These are phyloP conservation scores for Yarrowia sp. DNA, from an alignment of 805 yeast genomes.

Conservation along the genomic window DNA sequence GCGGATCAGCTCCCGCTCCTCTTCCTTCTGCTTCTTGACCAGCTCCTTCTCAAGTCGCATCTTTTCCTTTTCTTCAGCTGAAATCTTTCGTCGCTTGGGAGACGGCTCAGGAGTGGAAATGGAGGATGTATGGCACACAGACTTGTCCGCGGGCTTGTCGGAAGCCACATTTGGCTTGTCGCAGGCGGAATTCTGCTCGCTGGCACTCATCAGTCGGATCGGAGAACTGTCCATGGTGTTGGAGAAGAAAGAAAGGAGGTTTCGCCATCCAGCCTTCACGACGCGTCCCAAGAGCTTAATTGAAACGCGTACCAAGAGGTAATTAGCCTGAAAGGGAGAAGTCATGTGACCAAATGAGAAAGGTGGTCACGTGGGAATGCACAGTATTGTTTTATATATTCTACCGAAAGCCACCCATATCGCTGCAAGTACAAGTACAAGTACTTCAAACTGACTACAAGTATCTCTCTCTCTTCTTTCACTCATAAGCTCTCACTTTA, in stretches of 20 bases:
- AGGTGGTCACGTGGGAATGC: no score
- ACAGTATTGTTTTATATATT: no score
- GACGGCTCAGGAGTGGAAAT: conserved; percentile 25
- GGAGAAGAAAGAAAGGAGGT: neutral
- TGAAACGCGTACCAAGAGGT: no score
- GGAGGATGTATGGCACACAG: no score
- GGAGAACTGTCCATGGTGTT: conserved; percentile 24
- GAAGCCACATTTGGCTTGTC: neutral
- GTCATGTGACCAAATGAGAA: neutral
- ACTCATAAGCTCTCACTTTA: no score
- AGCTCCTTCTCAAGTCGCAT: conserved; percentile 5
- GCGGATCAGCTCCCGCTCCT: neutral
- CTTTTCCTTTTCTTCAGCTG: conserved; percentile 4
- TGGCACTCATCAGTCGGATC: conserved; percentile 20
- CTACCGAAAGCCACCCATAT: no score
- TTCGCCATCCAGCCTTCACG: neutral
- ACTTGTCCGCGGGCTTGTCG: no score
- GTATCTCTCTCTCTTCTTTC: no score
- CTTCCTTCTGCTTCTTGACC: conserved; percentile 13
- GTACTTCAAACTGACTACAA: no score
- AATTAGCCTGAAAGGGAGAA: neutral
- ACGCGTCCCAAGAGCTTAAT: conserved; percentile 1
- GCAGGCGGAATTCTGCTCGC: conserved; percentile 7
- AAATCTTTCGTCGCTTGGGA: conserved; percentile 15
- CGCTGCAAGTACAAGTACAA: no score